A percentile compares a stretch with the other conserved stretches of the same genome.
These are phyloP conservation scores for Taphrina flavorubra DNA, from an alignment of 1,139 yeast species.

Conservation along the genomic window DNA sequence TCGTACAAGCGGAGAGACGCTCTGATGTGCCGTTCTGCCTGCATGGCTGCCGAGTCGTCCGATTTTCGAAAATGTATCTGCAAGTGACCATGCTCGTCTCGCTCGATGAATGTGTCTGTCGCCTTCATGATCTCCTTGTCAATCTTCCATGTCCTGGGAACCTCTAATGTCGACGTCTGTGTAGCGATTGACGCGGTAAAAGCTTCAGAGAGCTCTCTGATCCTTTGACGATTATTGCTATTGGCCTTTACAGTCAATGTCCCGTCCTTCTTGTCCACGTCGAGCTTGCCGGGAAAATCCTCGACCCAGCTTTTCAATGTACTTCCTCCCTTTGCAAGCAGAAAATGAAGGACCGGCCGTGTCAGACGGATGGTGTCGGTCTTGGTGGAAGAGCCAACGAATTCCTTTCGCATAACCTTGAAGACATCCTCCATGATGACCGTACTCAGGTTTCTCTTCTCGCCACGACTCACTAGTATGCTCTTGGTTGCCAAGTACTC, in stretches of 20 bases:
- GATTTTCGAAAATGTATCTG: neutral
- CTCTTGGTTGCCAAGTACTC: neutral
- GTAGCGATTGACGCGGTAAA: neutral
- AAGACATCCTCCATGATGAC: slow-evolving; percentile 1
- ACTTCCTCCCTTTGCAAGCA: slow-evolving; percentile 10
- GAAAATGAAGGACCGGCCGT: neutral
- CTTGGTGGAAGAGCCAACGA: neutral
- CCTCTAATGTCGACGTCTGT: neutral
- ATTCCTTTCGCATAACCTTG: neutral
- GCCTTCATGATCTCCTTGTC: slow-evolving; percentile 7
- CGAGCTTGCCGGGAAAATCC: slow-evolving; percentile 1
- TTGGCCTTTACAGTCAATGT: slow-evolving; percentile 6
- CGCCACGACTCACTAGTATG: neutral
- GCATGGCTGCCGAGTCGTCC: neutral
- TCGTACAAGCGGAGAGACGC: slow-evolving; percentile 1
- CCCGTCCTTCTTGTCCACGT: slow-evolving; percentile 3
- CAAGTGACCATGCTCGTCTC: neutral
- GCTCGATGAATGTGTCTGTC: slow-evolving; percentile 1
- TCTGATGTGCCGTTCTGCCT: slow-evolving; percentile 10
- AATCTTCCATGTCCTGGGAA: neutral
- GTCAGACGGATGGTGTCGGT: neutral
- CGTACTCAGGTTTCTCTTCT: neutral
- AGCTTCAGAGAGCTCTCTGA: neutral
- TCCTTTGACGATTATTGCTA: neutral
- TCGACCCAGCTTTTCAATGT: neutral